Conservation (phyloP, 2,329 filamentous ascomycete species). For the Aspergillus sp. region DNA sequence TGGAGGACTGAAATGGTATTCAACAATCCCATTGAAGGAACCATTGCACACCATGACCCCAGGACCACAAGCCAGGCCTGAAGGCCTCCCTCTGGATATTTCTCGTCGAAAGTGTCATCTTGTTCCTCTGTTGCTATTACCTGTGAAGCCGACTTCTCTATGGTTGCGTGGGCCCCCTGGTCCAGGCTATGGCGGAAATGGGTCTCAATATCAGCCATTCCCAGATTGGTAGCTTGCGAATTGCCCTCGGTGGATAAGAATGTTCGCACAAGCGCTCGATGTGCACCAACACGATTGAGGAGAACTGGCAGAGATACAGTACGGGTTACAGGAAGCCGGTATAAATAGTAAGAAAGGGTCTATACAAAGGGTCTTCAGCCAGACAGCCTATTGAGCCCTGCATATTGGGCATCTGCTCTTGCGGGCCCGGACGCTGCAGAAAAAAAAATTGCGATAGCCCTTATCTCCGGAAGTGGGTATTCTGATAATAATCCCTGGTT, state of each 20-base stretch:
- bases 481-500: background rate
- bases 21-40: conserved; percentile 44
- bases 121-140: background rate
- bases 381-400: background rate
- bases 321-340: background rate
- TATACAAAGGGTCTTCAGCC: background rate
- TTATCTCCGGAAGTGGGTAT: background rate
- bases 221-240: background rate
- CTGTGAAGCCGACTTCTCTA: conserved; percentile 1
- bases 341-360: background rate
- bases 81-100: conserved; percentile 45
- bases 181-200: background rate
- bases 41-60: conserved; percentile 40
- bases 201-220: background rate
- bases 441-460: background rate
- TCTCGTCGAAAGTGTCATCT: background rate
- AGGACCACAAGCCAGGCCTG: conserved; percentile 47
- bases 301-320: background rate
- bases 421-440: background rate
- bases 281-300: background rate
- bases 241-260: background rate
- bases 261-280: background rate
- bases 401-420: background rate
- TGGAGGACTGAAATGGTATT: conserved; percentile 44
- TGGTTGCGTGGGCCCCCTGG: background rate